Base-by-base conservation (phyloP, 192 early-diverging fungal species). In the Coemansia umbellata region DNA sequence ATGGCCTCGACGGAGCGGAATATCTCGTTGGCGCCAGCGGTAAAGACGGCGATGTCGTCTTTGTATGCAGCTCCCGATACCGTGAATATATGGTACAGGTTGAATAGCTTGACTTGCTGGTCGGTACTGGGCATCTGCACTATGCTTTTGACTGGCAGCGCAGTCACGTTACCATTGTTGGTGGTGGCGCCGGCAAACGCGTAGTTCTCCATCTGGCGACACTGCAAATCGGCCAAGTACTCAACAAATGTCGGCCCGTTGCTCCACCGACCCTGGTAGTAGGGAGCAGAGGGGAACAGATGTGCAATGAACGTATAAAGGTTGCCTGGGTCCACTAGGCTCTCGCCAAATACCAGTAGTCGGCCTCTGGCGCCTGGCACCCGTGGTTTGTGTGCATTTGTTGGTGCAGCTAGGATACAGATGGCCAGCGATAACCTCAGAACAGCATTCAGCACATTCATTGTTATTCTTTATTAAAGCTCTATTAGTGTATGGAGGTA, bases 251-350 rank as follows among this genome's bases (percentile, higher is more conserved):
- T 74, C 1, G 71, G 71, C 19, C 71, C 71, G 50, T 74, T 74
- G 52, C 71, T 74, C 71, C 71, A 74, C 19, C 71, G 50, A 1
- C 71, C 71, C 43, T 74, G 71, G 60, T 74, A 74, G 53, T 74
- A 74, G 0, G 71, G 71, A 11, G 71, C 71, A 0, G 71, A 74
- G 0, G 71, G 71, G 40, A 74, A 74, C 40, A 74, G 31, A 26
- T 74, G 71, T 2, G 64, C 59, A 8, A 74, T 74, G 47, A 63
- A 55, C 8, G 71, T 74, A 57, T 74, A 74, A 15, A 74, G 60
- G 19, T 74, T 74, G 10, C 71, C 71, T 2, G 71, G 60, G 30
- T 74, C 71, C 33, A 74, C 71, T 24, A 74, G 52, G 30, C 71
- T 74, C 31, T 74, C 71, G 28, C 72, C 72, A 63, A 74, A 74